Conservation (phyloP, 2,329 filamentous ascomycete genomes). For the Talaromyces sp. region DNA sequence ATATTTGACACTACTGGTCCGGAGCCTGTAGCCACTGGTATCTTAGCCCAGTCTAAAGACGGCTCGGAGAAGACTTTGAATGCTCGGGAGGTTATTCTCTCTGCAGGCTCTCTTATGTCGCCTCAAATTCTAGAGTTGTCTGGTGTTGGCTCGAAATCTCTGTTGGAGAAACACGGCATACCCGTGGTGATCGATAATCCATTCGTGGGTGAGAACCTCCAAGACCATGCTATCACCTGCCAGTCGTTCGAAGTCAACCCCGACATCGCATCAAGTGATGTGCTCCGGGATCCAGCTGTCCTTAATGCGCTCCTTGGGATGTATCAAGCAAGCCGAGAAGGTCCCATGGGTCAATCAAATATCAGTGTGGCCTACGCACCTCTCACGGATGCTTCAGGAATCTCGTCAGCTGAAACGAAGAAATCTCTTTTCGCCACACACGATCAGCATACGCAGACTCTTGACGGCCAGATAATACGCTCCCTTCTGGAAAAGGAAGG, state of each 20-base stretch:
- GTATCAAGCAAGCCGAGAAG: slow-evolving; percentile 1
- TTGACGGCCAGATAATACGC: neutral
- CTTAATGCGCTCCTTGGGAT: neutral
- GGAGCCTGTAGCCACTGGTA: slow-evolving; percentile 30
- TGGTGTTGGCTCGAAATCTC: slow-evolving; percentile 51
- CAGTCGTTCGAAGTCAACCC: slow-evolving; percentile 18
- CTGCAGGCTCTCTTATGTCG: slow-evolving; percentile 56
- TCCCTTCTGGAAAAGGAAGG: slow-evolving; percentile 1
- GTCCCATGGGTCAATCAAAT: slow-evolving; percentile 5
- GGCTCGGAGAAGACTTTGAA: slow-evolving; percentile 32
- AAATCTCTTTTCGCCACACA: neutral
- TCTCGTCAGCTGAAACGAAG: neutral
- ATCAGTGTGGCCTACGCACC: slow-evolving; percentile 10
- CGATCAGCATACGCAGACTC: slow-evolving; percentile 12
- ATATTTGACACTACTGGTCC: slow-evolving; percentile 19
- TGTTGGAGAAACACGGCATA: slow-evolving; percentile 41
- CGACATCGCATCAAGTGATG: slow-evolving; percentile 7
- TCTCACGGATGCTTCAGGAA: neutral
- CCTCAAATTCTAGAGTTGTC: slow-evolving; percentile 60
- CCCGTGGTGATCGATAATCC: slow-evolving; percentile 41
- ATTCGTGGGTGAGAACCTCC: slow-evolving; percentile 48
- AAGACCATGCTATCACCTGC: slow-evolving; percentile 38
- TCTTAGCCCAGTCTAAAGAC: slow-evolving; percentile 41
- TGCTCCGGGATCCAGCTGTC: neutral
- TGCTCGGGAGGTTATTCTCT: slow-evolving; percentile 55